Percentiles rank a stretch among this genome's conserved stretches.
Conservation (phyloP, 495 filamentous ascomycete genomes). For the Corynascus novoguineensis region DNA sequence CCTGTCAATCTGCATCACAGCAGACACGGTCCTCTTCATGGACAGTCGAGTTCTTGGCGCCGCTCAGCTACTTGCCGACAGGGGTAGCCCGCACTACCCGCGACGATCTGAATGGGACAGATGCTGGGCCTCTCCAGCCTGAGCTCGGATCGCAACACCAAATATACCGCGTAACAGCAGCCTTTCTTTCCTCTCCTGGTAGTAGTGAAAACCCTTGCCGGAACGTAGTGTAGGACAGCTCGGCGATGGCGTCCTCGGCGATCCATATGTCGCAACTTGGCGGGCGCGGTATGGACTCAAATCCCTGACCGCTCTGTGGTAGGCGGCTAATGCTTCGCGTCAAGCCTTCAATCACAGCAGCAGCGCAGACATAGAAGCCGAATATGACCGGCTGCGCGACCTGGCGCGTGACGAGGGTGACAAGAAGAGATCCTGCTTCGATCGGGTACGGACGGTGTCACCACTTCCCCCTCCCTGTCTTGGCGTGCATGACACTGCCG, state of each 20-base stretch:
- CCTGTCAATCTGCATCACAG: not conserved
- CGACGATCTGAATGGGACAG: not conserved
- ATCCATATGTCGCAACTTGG: constrained; percentile 62
- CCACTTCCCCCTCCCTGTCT: not conserved
- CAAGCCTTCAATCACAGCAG: constrained; percentile 78
- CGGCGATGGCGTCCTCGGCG: constrained; percentile 44
- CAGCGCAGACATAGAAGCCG: constrained; percentile 62
- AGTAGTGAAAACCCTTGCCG: not conserved
- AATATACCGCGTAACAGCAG: not conserved
- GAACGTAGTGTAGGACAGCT: not conserved
- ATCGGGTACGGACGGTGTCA: constrained; percentile 57
- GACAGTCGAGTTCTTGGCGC: not conserved
- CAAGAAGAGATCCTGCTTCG: constrained; percentile 70
- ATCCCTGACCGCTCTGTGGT: constrained; percentile 1
- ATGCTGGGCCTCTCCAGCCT: not conserved
- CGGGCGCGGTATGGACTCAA: constrained; percentile 44
- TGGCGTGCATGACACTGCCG: not conserved
- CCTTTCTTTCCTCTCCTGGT: not conserved
- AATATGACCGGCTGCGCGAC: constrained; percentile 87
- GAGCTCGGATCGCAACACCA: not conserved
- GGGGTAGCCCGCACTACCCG: not conserved
- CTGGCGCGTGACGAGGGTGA: constrained; percentile 72
- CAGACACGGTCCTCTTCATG: not conserved
- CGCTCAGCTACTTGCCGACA: not conserved
- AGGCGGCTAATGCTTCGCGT: not conserved